Conservation (phyloP, 192 early-diverging fungal genomes). For the Mortierella claussenii region DNA sequence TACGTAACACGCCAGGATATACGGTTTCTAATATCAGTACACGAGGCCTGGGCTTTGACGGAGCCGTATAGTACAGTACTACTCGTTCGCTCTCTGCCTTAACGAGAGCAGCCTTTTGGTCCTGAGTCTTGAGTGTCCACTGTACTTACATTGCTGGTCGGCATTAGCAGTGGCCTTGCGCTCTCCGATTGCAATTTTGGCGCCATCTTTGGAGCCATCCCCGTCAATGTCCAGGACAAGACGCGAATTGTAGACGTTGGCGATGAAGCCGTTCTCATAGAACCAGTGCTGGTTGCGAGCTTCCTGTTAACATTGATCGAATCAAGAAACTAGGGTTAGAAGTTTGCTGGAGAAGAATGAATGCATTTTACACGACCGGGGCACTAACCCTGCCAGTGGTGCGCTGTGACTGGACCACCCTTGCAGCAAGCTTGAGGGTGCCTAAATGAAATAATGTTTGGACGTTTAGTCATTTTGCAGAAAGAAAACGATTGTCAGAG, state of each 20-base stretch:
- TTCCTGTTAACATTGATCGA: slow-evolving; percentile 25
- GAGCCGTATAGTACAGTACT: no score
- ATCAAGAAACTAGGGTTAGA: no score
- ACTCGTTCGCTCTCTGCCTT: no score
- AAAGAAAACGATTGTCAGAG: not conserved
- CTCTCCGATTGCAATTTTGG: slow-evolving; percentile 52
- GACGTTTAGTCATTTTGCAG: not conserved
- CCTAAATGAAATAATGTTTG: slow-evolving; percentile 6
- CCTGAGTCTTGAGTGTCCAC: no score
- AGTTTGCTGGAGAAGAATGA: no score
- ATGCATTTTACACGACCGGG: no score
- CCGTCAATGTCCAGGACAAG: slow-evolving; percentile 52
- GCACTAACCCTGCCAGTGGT: slow-evolving; percentile 33
- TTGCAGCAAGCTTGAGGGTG: slow-evolving; percentile 36
- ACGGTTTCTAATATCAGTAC: slow-evolving; percentile 18
- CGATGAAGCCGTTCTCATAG: slow-evolving; percentile 47
- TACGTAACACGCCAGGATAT: no score
- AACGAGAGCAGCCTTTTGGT: no score
- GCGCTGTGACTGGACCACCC: slow-evolving; percentile 48
- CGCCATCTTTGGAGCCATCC: slow-evolving; percentile 49
- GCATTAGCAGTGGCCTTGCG: slow-evolving; percentile 32
- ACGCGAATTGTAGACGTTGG: slow-evolving; percentile 52
- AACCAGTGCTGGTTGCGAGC: slow-evolving; percentile 54
- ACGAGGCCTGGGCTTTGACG: no score
- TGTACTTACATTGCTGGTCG: slow-evolving; percentile 50